Evolutionary conservation across 1,284 basidiomycete genomes (phyloP).

Genomic region (Trichosporon sp.): DNA sequence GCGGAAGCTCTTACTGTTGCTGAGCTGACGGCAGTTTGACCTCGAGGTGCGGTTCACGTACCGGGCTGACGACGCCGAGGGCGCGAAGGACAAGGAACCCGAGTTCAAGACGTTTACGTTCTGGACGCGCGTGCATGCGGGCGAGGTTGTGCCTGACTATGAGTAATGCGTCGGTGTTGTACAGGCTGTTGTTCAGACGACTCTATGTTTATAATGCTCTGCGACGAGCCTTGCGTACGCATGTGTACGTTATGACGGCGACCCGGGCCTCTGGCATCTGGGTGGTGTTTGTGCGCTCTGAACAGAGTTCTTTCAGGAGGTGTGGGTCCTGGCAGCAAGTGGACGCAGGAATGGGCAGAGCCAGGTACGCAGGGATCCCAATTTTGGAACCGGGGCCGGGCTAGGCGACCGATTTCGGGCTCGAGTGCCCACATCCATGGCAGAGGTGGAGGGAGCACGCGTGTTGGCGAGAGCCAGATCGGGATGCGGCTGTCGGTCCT

Average conservation of each 20-base stretch:
- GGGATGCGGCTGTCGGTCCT: not conserved
- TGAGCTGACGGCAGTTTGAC: constrained; percentile 63
- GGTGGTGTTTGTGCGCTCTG: not conserved
- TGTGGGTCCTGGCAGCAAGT: no score
- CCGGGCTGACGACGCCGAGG: constrained; percentile 65
- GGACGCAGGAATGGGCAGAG: not conserved
- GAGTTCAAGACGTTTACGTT: constrained; percentile 49
- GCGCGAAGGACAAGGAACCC: constrained; percentile 23
- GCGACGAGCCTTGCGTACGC: not conserved
- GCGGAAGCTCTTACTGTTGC: not conserved
- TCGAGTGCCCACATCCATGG: not conserved
- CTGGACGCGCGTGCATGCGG: constrained; percentile 40
- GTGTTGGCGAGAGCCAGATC: not conserved
- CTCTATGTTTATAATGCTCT: not conserved
- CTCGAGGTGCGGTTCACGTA: constrained; percentile 90
- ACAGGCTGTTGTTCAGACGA: not conserved
- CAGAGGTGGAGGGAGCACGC: not conserved
- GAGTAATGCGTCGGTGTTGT: not conserved
- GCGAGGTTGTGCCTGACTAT: constrained; percentile 22
- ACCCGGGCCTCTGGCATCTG: not conserved
- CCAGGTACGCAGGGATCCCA: not conserved
- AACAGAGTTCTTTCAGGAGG: not conserved
- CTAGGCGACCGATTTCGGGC: not conserved
- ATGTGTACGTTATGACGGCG: not conserved
- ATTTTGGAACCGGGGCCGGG: not conserved